Percentiles rank a stretch among this genome's conserved stretches.
phyloP scores from a whole-genome alignment of 2,329 filamentous ascomycete species.

The Coniella vitis region DNA sequence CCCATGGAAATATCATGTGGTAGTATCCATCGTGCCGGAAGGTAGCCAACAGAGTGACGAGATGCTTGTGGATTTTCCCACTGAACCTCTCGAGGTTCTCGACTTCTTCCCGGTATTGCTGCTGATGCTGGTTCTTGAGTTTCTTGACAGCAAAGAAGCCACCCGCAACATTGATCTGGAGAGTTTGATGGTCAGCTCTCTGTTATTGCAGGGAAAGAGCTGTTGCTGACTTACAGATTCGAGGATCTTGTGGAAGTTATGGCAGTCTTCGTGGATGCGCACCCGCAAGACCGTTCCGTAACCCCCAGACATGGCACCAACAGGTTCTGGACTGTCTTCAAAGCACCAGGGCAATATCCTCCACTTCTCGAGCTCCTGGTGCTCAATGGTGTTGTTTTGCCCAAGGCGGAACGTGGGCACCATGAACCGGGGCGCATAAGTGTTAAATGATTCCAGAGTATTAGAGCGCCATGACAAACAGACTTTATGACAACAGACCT shows the following conservation, averaged over 20 bases:
- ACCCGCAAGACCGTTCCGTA: not conserved
- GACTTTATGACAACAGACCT: too few relatives aligned
- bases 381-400: not conserved
- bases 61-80: conserved; percentile 1
- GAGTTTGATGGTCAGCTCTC: not conserved
- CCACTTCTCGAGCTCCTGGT: not conserved
- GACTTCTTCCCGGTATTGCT: not conserved
- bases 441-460: not conserved
- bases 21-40: not conserved
- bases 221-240: not conserved
- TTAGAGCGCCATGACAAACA: not conserved
- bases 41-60: conserved; percentile 4
- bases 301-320: conserved; percentile 4
- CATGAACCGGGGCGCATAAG: not conserved
- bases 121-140: not conserved
- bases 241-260: not conserved
- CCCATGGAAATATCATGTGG: conserved; percentile 9
- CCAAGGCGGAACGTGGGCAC: not conserved
- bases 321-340: not conserved
- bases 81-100: not conserved
- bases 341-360: conserved; percentile 4
- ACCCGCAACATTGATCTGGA: conserved; percentile 6
- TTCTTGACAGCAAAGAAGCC: conserved; percentile 5
- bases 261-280: not conserved
- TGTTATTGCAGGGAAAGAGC: not conserved